Base-by-base conservation (phyloP, 1,284 basidiomycete genomes). In the Rhodotorula sp. region DNA sequence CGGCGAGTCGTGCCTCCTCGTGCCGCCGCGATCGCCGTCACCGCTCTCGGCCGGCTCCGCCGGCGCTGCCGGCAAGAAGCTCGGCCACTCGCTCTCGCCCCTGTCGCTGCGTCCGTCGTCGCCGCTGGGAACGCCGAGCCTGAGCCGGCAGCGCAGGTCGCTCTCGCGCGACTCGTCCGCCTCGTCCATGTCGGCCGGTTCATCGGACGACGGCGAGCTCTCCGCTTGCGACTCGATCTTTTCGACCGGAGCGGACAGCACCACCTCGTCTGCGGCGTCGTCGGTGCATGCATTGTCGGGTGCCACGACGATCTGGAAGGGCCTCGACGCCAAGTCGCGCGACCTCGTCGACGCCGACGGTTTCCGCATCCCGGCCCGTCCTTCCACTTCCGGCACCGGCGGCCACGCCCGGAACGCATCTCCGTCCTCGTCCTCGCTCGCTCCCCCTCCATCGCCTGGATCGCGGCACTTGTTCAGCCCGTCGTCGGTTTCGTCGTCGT, bases 1-100 rank as follows among this genome's bases (percentile, higher is more conserved):
- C 54, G 23, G 15, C 15, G n/a, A 47, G 46, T 63, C 65, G 5
- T 62, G 59, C 21, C 66, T 61, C 47, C 69, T 68, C 58, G 70
- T 67, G 56, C 76, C 73, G 21, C 71, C 75, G 16, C 67, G 70
- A 16, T 70, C 74, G 1, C 72, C 76, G 3, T 74, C 74, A 6
- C 71, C 74, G 0, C 39, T 29, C 21, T 56, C 39, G 39, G 14
- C 34, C 34, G 8, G n/a, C 5, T 64, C 64, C 15, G 15, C 54
- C 26, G 29, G 43, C 54, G 21, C 62, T 5, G 34, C 65, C 59
- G 29, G 64, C 64, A 39, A 70, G 74, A 43, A 58, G 20, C 67
- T 16, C 12, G 26, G 54, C 14, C 54, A 68, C 59, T 67, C 67
- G 39, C 58, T 72, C 62, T 72, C 71, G 29, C 68, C 73, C 18